These are phyloP conservation scores for Trichoderma sp. DNA, from an alignment of 2,329 filamentous ascomycete species.

Conservation along the genomic window DNA sequence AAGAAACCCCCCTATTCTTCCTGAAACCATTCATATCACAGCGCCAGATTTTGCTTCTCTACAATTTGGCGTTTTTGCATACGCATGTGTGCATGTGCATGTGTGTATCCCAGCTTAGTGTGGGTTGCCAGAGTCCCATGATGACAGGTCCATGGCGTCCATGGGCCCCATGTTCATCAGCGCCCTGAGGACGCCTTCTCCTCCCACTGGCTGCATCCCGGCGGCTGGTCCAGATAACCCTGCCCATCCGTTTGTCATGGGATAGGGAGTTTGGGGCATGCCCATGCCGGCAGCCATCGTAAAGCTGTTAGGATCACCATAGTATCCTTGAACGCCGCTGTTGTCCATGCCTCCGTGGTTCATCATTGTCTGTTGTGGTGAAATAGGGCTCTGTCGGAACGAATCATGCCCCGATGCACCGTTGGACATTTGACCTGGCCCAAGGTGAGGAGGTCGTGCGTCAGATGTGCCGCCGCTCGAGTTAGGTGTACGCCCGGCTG, in stretches of 20 bases:
- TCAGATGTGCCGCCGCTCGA: conserved; percentile 48
- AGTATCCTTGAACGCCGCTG: conserved; percentile 40
- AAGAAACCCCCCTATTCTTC: neutral
- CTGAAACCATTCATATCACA: neutral
- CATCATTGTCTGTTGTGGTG: conserved; percentile 46
- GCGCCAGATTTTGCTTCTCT: neutral
- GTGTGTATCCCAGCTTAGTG: conserved; percentile 4
- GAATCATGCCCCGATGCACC: conserved; percentile 46
- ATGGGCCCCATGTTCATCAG: conserved; percentile 62
- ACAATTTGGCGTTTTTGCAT: neutral
- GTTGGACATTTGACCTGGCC: conserved; percentile 36
- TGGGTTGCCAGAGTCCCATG: conserved; percentile 47
- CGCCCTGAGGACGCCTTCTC: conserved; percentile 58
- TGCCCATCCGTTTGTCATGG: conserved; percentile 49
- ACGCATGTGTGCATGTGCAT: neutral
- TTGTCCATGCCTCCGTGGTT: conserved; percentile 43
- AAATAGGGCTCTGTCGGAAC: conserved; percentile 55
- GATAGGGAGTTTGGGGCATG: conserved; percentile 40
- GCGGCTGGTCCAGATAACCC: conserved; percentile 43
- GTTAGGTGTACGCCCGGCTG: conserved; percentile 61
- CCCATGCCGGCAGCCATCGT: conserved; percentile 32
- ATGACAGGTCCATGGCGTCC: conserved; percentile 59
- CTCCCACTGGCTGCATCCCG: conserved; percentile 57
- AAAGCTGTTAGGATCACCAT: conserved; percentile 44
- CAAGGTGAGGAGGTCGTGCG: conserved; percentile 33